phyloP scores from a whole-genome alignment of 1,139 yeast genomes.

The Sugiyamaella novakii region DNA sequence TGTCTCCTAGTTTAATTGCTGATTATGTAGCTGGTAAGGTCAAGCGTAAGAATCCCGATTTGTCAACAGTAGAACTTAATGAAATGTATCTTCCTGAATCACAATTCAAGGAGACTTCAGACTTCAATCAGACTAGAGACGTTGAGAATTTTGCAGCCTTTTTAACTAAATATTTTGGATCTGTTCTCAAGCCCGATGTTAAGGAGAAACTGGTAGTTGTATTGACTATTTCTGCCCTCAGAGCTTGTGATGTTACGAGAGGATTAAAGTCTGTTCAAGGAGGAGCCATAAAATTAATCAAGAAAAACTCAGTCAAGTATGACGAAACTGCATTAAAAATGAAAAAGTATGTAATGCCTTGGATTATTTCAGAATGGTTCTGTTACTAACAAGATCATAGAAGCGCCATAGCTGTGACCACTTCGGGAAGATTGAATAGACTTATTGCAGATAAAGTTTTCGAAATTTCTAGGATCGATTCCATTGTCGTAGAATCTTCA shows the following conservation, averaged over 20 bases:
- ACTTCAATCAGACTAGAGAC: slow-evolving; percentile 49
- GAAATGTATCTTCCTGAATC: slow-evolving; percentile 56
- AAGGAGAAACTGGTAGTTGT: slow-evolving; percentile 50
- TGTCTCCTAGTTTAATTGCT: slow-evolving; percentile 58
- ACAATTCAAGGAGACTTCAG: slow-evolving; percentile 55
- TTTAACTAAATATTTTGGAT: slow-evolving; percentile 37
- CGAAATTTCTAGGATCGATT: slow-evolving; percentile 44
- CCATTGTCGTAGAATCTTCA: slow-evolving; percentile 62
- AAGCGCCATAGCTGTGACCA: slow-evolving; percentile 63
- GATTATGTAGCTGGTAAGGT: slow-evolving; percentile 61
- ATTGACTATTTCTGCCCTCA: slow-evolving; percentile 66
- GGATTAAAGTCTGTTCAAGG: slow-evolving; percentile 47
- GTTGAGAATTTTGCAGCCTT: slow-evolving; percentile 53
- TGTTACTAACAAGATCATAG: slow-evolving; percentile 30
- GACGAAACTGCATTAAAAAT: slow-evolving; percentile 56
- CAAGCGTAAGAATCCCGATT: slow-evolving; percentile 54
- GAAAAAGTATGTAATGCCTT: slow-evolving; percentile 36
- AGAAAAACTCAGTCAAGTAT: slow-evolving; percentile 62
- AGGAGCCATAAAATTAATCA: slow-evolving; percentile 64
- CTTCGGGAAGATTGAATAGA: slow-evolving; percentile 60
- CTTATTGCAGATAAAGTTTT: slow-evolving; percentile 48
- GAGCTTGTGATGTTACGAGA: slow-evolving; percentile 66
- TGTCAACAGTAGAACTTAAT: slow-evolving; percentile 63
- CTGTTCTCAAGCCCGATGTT: slow-evolving; percentile 13
- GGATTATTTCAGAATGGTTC: background rate